Percentiles rank a stretch among this genome's conserved stretches.
Conservation (phyloP, 1,284 basidiomycete genomes). For the Leucoagaricus sp. region DNA sequence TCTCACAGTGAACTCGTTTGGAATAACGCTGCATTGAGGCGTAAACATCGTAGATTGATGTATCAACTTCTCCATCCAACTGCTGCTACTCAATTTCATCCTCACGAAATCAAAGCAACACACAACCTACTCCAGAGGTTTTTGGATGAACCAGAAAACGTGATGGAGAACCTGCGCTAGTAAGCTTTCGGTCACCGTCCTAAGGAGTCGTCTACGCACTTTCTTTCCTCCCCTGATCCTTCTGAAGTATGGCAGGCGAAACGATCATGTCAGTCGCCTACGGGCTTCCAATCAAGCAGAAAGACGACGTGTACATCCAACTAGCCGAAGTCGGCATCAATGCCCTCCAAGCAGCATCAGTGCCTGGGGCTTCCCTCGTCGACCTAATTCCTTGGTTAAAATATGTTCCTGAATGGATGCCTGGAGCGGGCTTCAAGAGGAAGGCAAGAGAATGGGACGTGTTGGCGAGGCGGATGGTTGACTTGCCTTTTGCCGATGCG, state of each 20-base stretch:
- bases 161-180: conserved; percentile 10
- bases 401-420: conserved; percentile 38
- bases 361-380: conserved; percentile 35
- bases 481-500: conserved; percentile 20
- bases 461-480: conserved; percentile 19
- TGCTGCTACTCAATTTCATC: conserved; percentile 17
- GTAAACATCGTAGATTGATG: conserved; percentile 22
- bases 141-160: conserved; percentile 20
- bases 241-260: conserved; percentile 11
- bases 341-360: conserved; percentile 28
- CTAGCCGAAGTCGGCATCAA: conserved; percentile 29
- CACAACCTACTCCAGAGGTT: conserved; percentile 21
- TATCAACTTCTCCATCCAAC: conserved; percentile 22
- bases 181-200: neutral
- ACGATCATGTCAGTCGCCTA: conserved; percentile 21
- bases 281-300: conserved; percentile 17
- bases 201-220: neutral
- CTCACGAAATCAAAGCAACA: conserved; percentile 18
- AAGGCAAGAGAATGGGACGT: conserved; percentile 20
- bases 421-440: conserved; percentile 28
- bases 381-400: conserved; percentile 36
- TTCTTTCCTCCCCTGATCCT: neutral
- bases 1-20: neutral
- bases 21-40: no score
- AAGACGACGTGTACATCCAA: conserved; percentile 25